Evolutionary conservation across 169 alveolate genomes (phyloP).

Genomic region (Eimeria praecox): DNA sequence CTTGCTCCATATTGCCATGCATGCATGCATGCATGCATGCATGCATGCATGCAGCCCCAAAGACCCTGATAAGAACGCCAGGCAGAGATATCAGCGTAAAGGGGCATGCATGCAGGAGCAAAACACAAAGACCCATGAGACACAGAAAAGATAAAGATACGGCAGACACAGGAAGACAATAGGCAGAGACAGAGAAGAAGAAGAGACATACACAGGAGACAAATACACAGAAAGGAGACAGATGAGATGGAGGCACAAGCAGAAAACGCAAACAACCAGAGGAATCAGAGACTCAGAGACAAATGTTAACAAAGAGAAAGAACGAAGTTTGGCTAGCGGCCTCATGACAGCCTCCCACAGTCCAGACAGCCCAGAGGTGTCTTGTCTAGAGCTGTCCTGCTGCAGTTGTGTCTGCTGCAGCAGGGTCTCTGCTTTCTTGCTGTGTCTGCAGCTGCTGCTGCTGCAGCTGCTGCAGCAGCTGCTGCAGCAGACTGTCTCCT

Average conservation of each 20-base stretch:
- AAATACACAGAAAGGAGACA: not conserved
- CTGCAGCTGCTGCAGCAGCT: not conserved
- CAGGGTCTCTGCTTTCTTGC: too few relatives aligned
- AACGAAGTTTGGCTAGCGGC: not conserved
- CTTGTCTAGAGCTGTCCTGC: not conserved
- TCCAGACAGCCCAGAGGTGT: not conserved
- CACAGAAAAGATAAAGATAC: not conserved
- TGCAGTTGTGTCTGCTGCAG: not conserved
- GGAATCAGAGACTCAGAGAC: too few relatives aligned
- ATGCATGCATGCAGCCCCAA: not conserved
- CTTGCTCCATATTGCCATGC: too few relatives aligned
- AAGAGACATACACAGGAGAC: not conserved
- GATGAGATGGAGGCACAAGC: too few relatives aligned
- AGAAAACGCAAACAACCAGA: too few relatives aligned
- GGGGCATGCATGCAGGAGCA: not conserved
- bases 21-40: not conserved
- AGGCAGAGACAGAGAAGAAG: not conserved
- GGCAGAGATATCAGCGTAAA: too few relatives aligned
- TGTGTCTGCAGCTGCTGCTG: not conserved
- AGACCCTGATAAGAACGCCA: too few relatives aligned
- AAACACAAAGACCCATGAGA: not conserved
- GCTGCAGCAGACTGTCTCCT: not conserved
- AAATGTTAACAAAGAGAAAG: too few relatives aligned
- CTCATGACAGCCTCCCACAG: not conserved
- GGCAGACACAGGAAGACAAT: not conserved